Conservation (phyloP, 768 basidiomycete species). For the Psilocybe tampanensis region DNA sequence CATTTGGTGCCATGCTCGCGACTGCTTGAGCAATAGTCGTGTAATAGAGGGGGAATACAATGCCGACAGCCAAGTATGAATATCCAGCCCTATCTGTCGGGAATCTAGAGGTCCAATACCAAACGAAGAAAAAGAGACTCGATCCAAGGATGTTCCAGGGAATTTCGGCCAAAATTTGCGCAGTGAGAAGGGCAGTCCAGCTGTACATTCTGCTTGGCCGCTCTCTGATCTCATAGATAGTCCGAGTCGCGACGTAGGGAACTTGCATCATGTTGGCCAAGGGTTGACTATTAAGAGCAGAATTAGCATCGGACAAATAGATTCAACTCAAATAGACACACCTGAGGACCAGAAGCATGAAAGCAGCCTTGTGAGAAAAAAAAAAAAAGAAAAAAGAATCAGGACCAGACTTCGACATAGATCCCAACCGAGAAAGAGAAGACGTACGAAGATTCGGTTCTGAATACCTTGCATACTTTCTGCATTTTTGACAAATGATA, state of each 20-base stretch:
- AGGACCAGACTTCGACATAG: not conserved
- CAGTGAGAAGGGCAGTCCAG: constrained; percentile 59
- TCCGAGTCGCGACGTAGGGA: constrained; percentile 55
- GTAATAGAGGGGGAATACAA: constrained; percentile 63
- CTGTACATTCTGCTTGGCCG: constrained; percentile 63
- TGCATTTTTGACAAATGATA: constrained; percentile 59
- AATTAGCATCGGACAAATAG: not conserved
- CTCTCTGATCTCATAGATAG: constrained; percentile 67
- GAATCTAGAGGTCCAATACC: constrained; percentile 72
- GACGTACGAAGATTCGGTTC: constrained; percentile 62
- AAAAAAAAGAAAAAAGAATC: no score
- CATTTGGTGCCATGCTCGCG: constrained; percentile 59
- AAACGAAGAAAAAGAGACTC: constrained; percentile 60
- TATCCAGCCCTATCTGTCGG: constrained; percentile 53
- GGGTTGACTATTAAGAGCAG: constrained; percentile 36
- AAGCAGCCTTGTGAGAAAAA: constrained; percentile 42
- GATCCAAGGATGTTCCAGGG: constrained; percentile 65
- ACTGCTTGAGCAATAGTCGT: constrained; percentile 61
- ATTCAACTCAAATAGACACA: constrained; percentile 9
- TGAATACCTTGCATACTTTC: constrained; percentile 57
- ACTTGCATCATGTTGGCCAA: constrained; percentile 65
- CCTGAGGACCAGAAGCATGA: constrained; percentile 51
- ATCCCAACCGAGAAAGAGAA: constrained; percentile 6
- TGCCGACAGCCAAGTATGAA: constrained; percentile 51
- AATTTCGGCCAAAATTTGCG: constrained; percentile 56